phyloP scores from a whole-genome alignment of 2,329 filamentous ascomycete genomes.

The Sporothrix variecibatus region DNA sequence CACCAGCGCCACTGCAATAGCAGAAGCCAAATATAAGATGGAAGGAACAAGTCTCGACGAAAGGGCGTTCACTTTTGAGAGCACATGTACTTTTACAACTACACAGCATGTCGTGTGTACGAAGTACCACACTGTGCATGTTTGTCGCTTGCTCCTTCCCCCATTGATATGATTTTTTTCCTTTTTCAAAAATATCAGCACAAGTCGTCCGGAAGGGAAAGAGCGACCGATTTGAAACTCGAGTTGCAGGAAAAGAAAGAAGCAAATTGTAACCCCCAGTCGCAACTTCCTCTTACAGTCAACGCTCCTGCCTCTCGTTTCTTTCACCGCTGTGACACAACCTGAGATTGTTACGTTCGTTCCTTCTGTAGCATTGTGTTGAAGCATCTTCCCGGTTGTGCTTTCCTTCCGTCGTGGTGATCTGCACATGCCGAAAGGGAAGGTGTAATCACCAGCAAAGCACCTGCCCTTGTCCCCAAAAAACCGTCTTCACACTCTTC shows the following conservation, averaged over 20 bases:
- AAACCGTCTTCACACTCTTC: background rate
- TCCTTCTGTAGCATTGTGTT: background rate
- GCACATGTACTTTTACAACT: too few relatives aligned
- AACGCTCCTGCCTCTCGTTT: background rate
- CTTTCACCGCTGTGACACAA: background rate
- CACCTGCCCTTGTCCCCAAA: background rate
- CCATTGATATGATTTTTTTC: background rate
- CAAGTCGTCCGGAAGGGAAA: background rate
- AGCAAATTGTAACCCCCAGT: background rate
- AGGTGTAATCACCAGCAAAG: background rate
- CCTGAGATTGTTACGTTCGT: background rate
- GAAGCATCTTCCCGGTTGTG: background rate
- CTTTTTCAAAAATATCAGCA: background rate
- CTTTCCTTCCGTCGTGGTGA: background rate
- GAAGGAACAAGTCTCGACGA: background rate
- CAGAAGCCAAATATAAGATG: background rate
- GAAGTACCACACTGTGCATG: background rate
- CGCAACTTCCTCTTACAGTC: background rate
- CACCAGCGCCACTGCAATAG: background rate
- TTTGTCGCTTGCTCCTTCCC: background rate
- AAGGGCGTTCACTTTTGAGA: too few relatives aligned
- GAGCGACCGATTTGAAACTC: background rate
- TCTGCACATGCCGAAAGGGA: background rate
- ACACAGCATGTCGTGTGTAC: background rate
- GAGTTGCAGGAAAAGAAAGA: background rate